Evolutionary conservation across 192 early-diverging fungal genomes (phyloP).

Genomic region (Phycomyces nitens): DNA sequence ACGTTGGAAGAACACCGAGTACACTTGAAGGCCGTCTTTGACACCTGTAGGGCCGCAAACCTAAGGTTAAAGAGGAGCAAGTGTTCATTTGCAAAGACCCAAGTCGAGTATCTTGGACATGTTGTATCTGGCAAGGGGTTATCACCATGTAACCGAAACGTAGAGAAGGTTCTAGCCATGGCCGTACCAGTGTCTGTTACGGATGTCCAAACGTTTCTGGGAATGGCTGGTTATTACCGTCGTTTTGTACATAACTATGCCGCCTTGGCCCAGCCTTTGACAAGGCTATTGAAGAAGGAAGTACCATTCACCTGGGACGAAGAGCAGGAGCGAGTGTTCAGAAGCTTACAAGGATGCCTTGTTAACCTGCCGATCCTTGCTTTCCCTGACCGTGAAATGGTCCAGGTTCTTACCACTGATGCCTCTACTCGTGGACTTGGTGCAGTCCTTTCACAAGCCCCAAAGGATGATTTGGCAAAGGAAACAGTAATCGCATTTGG

Average conservation of each 20-base stretch:
- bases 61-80: constrained; percentile 23
- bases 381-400: background rate
- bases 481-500: background rate
- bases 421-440: background rate
- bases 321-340: constrained; percentile 1
- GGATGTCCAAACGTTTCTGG: constrained; percentile 35
- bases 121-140: constrained; percentile 19
- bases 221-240: constrained; percentile 35
- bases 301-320: constrained; percentile 20
- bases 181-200: constrained; percentile 3
- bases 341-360: background rate
- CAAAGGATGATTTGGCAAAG: too few species aligned
- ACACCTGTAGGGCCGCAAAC: constrained; percentile 1
- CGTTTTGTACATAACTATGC: constrained; percentile 35
- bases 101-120: constrained; percentile 35
- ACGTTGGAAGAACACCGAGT: constrained; percentile 28
- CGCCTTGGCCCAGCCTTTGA: constrained; percentile 27
- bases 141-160: constrained; percentile 20
- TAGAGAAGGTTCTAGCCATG: constrained; percentile 19
- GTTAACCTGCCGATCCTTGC: background rate
- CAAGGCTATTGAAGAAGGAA: constrained; percentile 27
- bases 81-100: constrained; percentile 26
- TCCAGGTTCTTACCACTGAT: constrained; percentile 18
- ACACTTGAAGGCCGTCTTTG: constrained; percentile 26
- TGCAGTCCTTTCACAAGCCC: background rate